Conservation (phyloP, 257 asterid species). For the Sherardia arvensis region DNA sequence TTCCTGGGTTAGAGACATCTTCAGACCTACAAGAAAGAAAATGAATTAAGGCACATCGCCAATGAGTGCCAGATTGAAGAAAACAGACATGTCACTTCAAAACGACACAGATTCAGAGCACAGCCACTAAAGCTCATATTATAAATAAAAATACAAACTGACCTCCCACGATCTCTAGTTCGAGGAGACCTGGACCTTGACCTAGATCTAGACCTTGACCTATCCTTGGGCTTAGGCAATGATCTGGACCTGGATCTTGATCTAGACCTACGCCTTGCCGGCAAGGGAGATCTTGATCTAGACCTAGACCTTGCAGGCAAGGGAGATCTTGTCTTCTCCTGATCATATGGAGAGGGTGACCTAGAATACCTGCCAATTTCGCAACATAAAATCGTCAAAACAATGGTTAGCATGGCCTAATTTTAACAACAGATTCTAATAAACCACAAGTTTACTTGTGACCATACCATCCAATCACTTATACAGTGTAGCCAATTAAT, state of each 20-base stretch:
- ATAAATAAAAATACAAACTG: slow-evolving; percentile 10
- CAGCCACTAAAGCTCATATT: background rate
- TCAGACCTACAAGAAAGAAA: slow-evolving; percentile 26
- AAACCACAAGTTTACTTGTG: background rate
- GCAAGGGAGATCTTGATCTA: slow-evolving; percentile 55
- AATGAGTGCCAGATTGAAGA: background rate
- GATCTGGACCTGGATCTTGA: slow-evolving; percentile 55
- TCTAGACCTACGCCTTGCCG: slow-evolving; percentile 45
- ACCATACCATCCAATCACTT: background rate
- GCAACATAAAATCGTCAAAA: background rate
- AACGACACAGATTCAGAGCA: background rate
- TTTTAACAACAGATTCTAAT: background rate
- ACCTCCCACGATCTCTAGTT: slow-evolving; percentile 66
- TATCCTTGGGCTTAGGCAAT: slow-evolving; percentile 51
- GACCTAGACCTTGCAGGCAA: slow-evolving; percentile 57
- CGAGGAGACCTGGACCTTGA: slow-evolving; percentile 29
- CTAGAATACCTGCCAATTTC: slow-evolving; percentile 39
- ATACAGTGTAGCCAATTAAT: background rate
- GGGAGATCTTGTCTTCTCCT: slow-evolving; percentile 50
- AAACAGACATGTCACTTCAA: background rate
- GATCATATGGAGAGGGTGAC: slow-evolving; percentile 76
- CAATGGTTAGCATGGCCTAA: background rate
- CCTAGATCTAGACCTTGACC: slow-evolving; percentile 50
- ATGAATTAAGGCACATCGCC: background rate
- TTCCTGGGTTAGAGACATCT: slow-evolving; percentile 58